These are phyloP conservation scores for Pleurotus pulmonarius DNA, from an alignment of 768 basidiomycete genomes.

Conservation along the genomic window DNA sequence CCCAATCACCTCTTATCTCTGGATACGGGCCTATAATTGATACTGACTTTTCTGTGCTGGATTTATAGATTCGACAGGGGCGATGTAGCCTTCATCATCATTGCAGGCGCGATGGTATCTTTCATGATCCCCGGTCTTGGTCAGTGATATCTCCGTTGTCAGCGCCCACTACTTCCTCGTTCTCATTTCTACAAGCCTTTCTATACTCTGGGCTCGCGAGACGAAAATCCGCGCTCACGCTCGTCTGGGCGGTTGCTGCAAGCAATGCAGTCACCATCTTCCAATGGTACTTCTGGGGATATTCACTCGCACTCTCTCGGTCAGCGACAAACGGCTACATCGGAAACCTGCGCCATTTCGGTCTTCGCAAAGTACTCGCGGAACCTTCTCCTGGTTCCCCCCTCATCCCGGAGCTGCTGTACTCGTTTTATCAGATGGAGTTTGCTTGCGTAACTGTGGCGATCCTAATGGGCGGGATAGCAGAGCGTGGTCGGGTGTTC, in stretches of 20 bases:
- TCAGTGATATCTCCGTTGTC: constrained; percentile 16
- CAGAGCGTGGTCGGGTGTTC: constrained; percentile 81
- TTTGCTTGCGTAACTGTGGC: constrained; percentile 80
- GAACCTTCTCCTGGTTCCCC: constrained; percentile 76
- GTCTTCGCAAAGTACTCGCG: constrained; percentile 66
- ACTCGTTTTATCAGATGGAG: constrained; percentile 86
- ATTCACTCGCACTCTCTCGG: constrained; percentile 79
- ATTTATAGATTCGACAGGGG: constrained; percentile 59
- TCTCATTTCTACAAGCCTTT: constrained; percentile 42
- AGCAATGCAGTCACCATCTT: constrained; percentile 74
- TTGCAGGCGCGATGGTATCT: constrained; percentile 66
- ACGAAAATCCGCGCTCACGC: constrained; percentile 62
- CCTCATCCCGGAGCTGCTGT: constrained; percentile 78
- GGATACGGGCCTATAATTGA: not conserved
- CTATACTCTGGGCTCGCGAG: constrained; percentile 71
- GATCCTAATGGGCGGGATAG: constrained; percentile 75
- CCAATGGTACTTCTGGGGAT: constrained; percentile 73
- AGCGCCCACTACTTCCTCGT: constrained; percentile 1
- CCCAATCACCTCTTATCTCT: not conserved
- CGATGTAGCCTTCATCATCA: constrained; percentile 67
- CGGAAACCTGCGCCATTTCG: constrained; percentile 78
- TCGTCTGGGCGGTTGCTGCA: constrained; percentile 75
- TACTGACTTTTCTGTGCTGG: too few relatives aligned
- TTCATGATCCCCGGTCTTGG: constrained; percentile 80
- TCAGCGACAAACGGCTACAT: constrained; percentile 74